Conservation (phyloP, 176 grass and related monocot genomes). For the Puya raimondii region DNA sequence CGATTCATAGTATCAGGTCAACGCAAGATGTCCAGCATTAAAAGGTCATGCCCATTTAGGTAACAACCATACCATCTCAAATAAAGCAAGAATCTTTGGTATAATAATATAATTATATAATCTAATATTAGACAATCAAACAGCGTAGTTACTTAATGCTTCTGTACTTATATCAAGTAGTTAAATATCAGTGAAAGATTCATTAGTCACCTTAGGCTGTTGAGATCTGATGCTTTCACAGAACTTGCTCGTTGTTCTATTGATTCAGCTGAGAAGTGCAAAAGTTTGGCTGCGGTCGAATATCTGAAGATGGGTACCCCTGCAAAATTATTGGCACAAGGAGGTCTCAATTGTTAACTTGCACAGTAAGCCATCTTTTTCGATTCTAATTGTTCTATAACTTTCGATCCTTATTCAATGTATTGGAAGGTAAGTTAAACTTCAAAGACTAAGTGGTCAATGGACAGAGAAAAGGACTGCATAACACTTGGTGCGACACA, state of each 20-base stretch:
- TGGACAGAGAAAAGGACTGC: too few species aligned
- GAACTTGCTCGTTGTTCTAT: background rate
- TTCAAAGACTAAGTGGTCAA: too few species aligned
- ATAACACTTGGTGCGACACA: too few species aligned
- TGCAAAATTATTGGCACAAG: background rate
- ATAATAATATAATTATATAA: too few species aligned
- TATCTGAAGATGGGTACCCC: background rate
- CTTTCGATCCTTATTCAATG: too few species aligned
- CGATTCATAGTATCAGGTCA: too few species aligned
- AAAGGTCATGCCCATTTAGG: too few species aligned
- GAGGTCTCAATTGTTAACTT: background rate
- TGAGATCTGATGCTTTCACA: background rate
- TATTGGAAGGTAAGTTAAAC: too few species aligned
- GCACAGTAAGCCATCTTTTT: background rate
- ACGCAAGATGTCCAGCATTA: too few species aligned
- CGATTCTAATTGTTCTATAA: background rate
- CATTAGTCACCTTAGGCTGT: background rate
- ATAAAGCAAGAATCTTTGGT: too few species aligned
- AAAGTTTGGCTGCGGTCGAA: background rate
- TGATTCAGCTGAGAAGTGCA: conserved; percentile 20
- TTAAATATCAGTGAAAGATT: background rate
- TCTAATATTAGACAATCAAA: too few species aligned
- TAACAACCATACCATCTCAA: too few species aligned
- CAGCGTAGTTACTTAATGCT: background rate
- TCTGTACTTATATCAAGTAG: background rate